Conservation (phyloP, 805 yeast species). For the Nakazawaea ernobii region DNA sequence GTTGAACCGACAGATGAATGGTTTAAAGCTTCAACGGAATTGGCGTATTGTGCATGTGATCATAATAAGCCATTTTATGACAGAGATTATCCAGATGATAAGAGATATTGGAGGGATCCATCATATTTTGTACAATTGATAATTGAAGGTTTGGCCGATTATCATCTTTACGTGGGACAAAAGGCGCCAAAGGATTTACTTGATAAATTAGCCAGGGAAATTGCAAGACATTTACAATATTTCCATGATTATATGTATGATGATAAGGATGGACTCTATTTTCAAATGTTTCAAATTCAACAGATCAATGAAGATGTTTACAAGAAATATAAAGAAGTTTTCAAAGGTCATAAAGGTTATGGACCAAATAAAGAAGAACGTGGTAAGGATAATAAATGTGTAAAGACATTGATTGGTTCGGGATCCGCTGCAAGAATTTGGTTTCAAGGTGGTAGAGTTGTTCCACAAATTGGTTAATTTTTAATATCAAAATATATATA, state of each 20-base stretch:
- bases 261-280: constrained; percentile 53
- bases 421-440: constrained; percentile 67
- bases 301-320: constrained; percentile 44
- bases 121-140: constrained; percentile 59
- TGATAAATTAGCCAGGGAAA: constrained; percentile 30
- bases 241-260: constrained; percentile 54
- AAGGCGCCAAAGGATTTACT: constrained; percentile 29
- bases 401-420: constrained; percentile 53
- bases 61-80: constrained; percentile 53
- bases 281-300: constrained; percentile 54
- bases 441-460: constrained; percentile 59
- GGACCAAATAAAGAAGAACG: constrained; percentile 49
- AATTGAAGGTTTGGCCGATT: constrained; percentile 66
- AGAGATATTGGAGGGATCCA: constrained; percentile 60
- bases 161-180: constrained; percentile 42
- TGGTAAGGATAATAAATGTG: constrained; percentile 33
- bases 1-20: constrained; percentile 47
- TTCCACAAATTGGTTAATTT: constrained; percentile 25
- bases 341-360: constrained; percentile 49
- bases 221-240: constrained; percentile 48
- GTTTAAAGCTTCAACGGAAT: constrained; percentile 36
- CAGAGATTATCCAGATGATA: constrained; percentile 48
- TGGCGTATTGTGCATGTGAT: constrained; percentile 56
- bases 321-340: constrained; percentile 44
- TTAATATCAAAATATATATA: background rate